These are phyloP conservation scores for Leptomonas pyrrhocoris DNA, from an alignment of 208 protist species.

Conservation along the genomic window DNA sequence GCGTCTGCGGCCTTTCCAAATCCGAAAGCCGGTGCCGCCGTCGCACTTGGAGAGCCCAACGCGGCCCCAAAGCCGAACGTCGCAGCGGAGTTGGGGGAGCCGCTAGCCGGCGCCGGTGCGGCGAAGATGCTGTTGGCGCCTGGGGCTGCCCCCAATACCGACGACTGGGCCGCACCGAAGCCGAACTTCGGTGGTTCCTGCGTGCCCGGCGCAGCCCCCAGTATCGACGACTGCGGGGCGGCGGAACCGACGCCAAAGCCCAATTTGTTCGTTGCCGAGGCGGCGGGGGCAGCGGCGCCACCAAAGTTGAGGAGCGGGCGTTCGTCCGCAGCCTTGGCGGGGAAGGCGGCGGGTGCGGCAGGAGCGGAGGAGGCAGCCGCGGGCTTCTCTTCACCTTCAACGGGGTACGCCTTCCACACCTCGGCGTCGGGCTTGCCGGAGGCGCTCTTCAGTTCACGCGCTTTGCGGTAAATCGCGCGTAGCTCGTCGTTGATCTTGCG, in stretches of 20 bases:
- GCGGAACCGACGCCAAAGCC: constrained; percentile 3
- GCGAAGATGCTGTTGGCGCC: constrained; percentile 9
- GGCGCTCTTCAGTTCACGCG: constrained; percentile 54
- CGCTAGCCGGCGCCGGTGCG: constrained; percentile 10
- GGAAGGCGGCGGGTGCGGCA: constrained; percentile 11
- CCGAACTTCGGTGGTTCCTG: constrained; percentile 7
- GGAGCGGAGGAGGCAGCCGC: neutral
- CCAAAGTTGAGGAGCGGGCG: constrained; percentile 13
- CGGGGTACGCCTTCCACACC: constrained; percentile 59
- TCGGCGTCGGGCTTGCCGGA: constrained; percentile 45
- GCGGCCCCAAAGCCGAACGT: constrained; percentile 30
- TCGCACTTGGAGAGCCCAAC: neutral
- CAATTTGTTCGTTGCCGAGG: constrained; percentile 7
- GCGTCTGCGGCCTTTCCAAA: constrained; percentile 1
- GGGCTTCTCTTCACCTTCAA: constrained; percentile 1
- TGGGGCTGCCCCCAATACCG: constrained; percentile 1
- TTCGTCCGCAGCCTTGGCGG: neutral
- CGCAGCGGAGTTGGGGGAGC: constrained; percentile 3
- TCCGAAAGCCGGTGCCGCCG: constrained; percentile 9
- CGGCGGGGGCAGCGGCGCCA: neutral
- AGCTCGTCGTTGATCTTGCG: constrained; percentile 75
- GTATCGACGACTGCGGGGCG: neutral
- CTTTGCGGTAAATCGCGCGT: constrained; percentile 58
- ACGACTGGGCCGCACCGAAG: constrained; percentile 7
- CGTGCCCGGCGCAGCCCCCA: constrained; percentile 2